Conservation (phyloP, 2,329 filamentous ascomycete genomes). For the Chalaropsis ovoidea region DNA sequence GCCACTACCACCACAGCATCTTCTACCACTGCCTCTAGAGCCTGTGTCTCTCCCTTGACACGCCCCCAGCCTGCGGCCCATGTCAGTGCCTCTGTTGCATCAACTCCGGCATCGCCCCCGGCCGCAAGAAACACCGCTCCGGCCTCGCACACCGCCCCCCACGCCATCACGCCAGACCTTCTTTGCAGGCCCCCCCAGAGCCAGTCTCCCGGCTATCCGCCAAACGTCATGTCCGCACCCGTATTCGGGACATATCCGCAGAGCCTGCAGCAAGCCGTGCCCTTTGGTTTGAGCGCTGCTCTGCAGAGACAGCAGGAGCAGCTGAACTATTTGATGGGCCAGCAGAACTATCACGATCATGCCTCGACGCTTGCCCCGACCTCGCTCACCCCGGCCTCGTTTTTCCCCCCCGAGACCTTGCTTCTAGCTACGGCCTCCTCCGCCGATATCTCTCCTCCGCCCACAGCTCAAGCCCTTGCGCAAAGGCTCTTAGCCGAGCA, state of each 20-base stretch:
- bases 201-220: neutral
- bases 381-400: neutral
- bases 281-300: neutral
- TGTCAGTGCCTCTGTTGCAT: neutral
- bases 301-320: conserved; percentile 1
- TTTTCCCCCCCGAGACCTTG: neutral
- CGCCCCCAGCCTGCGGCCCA: neutral
- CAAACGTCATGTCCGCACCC: neutral
- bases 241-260: neutral
- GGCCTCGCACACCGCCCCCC: neutral
- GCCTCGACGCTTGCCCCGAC: neutral
- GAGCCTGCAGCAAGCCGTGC: neutral
- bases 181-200: neutral
- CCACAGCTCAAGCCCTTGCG: neutral
- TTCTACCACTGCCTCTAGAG: neutral
- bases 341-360: neutral
- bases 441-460: neutral
- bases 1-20: neutral
- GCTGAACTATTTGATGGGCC: neutral
- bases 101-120: neutral
- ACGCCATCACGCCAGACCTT: too few relatives aligned
- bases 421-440: neutral
- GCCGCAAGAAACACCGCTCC: neutral
- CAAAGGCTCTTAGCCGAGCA: neutral
- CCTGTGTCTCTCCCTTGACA: neutral